Evolutionary conservation across 164 flowering plant species (phyloP).

Genomic region (Sedum album): DNA sequence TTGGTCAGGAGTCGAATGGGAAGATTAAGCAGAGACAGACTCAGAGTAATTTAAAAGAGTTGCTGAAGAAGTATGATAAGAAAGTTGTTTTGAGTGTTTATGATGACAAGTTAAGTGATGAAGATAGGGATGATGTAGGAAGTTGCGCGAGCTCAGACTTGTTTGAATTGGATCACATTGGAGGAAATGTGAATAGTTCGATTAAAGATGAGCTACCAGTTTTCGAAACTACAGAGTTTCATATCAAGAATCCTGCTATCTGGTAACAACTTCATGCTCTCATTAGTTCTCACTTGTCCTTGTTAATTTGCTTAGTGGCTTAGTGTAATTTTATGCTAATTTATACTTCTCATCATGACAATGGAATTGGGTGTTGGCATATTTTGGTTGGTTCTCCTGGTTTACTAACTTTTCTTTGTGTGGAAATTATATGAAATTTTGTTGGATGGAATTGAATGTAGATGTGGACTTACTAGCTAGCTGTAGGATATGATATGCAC

Average conservation of each 20-base stretch:
- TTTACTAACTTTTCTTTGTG: not conserved
- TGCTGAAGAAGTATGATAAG: conserved; percentile 17
- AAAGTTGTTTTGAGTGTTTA: conserved; percentile 16
- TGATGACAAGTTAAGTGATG: conserved; percentile 15
- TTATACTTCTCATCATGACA: no score
- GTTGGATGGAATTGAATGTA: not conserved
- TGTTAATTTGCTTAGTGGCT: not conserved
- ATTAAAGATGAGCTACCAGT: conserved; percentile 80
- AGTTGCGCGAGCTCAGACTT: conserved; percentile 89
- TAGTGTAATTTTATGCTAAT: not conserved
- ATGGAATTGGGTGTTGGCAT: not conserved
- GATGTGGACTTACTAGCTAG: not conserved
- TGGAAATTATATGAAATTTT: no score
- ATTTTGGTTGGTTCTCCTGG: not conserved
- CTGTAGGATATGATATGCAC: not conserved
- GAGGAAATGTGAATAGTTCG: conserved; percentile 53
- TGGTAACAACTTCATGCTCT: conserved; percentile 4
- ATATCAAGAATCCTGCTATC: conserved; percentile 12
- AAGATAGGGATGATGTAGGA: conserved; percentile 54
- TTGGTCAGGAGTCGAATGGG: not conserved
- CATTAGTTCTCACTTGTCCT: not conserved
- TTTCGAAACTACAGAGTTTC: conserved; percentile 75
- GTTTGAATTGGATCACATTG: conserved; percentile 75
- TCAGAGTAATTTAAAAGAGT: not conserved
- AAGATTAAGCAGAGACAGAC: not conserved